These are phyloP conservation scores for Dendrostoma leiphaemia DNA, from an alignment of 2,329 filamentous ascomycete genomes.

Conservation along the genomic window DNA sequence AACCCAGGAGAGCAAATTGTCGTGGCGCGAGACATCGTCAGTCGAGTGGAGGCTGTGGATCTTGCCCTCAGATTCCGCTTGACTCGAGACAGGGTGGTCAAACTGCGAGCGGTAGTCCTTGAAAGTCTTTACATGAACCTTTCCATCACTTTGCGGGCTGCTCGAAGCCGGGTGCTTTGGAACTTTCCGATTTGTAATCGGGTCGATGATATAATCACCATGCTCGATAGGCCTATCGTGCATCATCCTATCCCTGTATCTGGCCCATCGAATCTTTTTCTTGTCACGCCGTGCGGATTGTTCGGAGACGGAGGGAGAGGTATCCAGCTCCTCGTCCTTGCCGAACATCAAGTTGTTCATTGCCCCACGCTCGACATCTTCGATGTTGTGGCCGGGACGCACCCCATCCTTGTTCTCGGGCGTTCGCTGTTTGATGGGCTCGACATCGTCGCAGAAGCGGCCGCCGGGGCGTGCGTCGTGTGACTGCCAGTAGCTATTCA, in stretches of 20 bases:
- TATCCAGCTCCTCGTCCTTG: not conserved
- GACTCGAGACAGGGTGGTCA: slow-evolving; percentile 22
- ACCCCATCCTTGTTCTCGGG: slow-evolving; percentile 34
- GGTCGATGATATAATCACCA: slow-evolving; percentile 49
- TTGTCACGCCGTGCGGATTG: not conserved
- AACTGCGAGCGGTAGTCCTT: slow-evolving; percentile 35
- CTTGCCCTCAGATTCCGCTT: too few relatives aligned
- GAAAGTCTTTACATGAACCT: slow-evolving; percentile 30
- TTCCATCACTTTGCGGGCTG: slow-evolving; percentile 16
- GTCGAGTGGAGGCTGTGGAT: too few relatives aligned
- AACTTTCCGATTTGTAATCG: slow-evolving; percentile 57
- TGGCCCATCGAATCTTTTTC: not conserved
- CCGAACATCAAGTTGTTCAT: slow-evolving; percentile 42
- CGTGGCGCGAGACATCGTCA: too few relatives aligned
- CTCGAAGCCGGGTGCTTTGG: slow-evolving; percentile 25
- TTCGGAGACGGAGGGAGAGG: not conserved
- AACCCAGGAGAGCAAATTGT: too few relatives aligned
- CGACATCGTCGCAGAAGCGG: slow-evolving; percentile 34
- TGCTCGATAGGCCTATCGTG: slow-evolving; percentile 14
- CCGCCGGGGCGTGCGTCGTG: slow-evolving; percentile 25
- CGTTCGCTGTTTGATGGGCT: slow-evolving; percentile 32
- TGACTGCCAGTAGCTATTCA: slow-evolving; percentile 40
- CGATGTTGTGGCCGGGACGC: slow-evolving; percentile 40
- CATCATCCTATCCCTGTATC: not conserved
- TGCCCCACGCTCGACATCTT: slow-evolving; percentile 43